Evolutionary conservation across 495 filamentous ascomycete species (phyloP).

Genomic region (Clohesyomyces aquaticus): DNA sequence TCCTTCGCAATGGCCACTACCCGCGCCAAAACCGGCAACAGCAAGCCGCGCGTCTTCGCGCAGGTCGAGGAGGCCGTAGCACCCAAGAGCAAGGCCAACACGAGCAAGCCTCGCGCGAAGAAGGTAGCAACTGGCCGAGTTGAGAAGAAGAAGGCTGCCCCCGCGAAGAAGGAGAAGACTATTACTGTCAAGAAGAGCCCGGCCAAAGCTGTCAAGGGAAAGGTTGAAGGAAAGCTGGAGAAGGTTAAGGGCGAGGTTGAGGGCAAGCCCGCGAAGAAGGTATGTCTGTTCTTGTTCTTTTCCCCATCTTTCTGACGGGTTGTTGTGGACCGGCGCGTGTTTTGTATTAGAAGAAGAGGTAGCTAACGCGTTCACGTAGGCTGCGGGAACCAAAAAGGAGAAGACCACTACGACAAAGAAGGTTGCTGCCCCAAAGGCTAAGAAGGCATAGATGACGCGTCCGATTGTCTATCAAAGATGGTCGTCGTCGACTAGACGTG

Average conservation of each 20-base stretch:
- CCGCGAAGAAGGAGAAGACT: constrained; percentile 23
- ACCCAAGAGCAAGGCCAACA: constrained; percentile 42
- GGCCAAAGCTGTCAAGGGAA: constrained; percentile 36
- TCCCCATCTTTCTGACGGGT: neutral
- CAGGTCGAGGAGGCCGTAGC: constrained; percentile 25
- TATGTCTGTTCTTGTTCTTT: constrained; percentile 24
- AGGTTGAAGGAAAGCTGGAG: constrained; percentile 45
- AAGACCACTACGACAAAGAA: constrained; percentile 34
- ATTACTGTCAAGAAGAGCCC: constrained; percentile 25
- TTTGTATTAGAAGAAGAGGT: neutral
- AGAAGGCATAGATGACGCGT: constrained; percentile 15
- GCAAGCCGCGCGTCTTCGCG: constrained; percentile 37
- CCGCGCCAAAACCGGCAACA: constrained; percentile 42
- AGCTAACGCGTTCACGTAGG: constrained; percentile 23
- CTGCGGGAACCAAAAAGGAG: constrained; percentile 35
- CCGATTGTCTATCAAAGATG: neutral
- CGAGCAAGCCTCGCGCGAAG: constrained; percentile 44
- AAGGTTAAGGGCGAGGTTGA: constrained; percentile 36
- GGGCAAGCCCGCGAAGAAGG: constrained; percentile 39
- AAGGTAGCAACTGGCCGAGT: constrained; percentile 30
- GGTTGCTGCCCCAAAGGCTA: constrained; percentile 31
- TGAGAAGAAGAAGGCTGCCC: constrained; percentile 31
- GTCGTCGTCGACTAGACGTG: too few species aligned
- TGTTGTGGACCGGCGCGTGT: neutral
- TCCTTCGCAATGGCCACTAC: constrained; percentile 29